A percentile compares a stretch with the other conserved stretches of the same genome.
phyloP scores from a whole-genome alignment of 306 rosid species.

The Spatholobus suberectus region DNA sequence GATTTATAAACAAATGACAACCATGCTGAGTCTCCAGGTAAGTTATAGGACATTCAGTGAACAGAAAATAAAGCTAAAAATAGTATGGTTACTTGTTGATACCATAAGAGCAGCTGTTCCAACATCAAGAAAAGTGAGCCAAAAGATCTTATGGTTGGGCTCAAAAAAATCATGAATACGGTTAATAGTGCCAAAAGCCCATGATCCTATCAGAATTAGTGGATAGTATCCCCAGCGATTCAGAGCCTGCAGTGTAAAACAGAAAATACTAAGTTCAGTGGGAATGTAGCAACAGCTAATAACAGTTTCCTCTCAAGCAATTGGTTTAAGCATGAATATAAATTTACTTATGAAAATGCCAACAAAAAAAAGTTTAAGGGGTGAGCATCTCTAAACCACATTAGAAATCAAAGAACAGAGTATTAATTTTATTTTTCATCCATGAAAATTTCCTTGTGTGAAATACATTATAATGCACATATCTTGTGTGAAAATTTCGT shows the following conservation, averaged over 20 bases:
- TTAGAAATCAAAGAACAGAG: slow-evolving; percentile 1
- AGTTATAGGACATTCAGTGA: slow-evolving; percentile 20
- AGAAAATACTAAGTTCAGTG: slow-evolving; percentile 16
- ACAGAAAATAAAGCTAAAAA: slow-evolving; percentile 30
- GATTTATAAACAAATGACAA: slow-evolving; percentile 1
- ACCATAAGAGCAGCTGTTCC: slow-evolving; percentile 96
- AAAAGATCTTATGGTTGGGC: slow-evolving; percentile 85
- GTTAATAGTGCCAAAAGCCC: slow-evolving; percentile 94
- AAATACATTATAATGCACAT: slow-evolving; percentile 18
- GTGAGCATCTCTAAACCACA: slow-evolving; percentile 20
- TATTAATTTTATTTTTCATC: not conserved
- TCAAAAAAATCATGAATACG: slow-evolving; percentile 92
- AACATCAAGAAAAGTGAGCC: slow-evolving; percentile 95
- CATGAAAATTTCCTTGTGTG: not conserved
- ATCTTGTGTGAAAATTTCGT: not conserved
- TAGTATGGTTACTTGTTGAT: slow-evolving; percentile 40
- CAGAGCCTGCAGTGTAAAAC: slow-evolving; percentile 67
- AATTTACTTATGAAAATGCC: slow-evolving; percentile 12
- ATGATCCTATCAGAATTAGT: slow-evolving; percentile 92
- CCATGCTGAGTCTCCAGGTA: not conserved
- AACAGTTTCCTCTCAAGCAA: slow-evolving; percentile 12
- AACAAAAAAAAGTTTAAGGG: not conserved
- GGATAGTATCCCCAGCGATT: slow-evolving; percentile 99
- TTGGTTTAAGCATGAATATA: slow-evolving; percentile 22
- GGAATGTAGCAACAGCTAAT: slow-evolving; percentile 29